Evolutionary conservation across 495 filamentous ascomycete genomes (phyloP), one percentile per base, ranked within the genome.

Genomic region (Xylaria palmicola): DNA sequence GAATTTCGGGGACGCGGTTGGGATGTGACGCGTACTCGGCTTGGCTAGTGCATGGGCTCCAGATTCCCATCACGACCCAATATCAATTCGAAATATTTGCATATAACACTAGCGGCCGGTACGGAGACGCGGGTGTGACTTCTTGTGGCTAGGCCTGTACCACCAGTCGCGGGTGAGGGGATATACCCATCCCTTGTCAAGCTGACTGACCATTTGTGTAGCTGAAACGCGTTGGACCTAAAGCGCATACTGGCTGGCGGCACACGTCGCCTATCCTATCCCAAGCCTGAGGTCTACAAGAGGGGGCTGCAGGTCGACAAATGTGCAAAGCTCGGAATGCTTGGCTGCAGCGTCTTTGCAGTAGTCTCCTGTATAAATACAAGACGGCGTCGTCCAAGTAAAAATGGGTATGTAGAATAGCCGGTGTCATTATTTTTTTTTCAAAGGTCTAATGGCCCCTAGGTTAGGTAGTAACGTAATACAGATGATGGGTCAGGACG

Each of bases 291-390:
- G 55, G 59, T 57, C 55, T 60, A 56, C 62, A 27, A 61, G 64
- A 54, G 64, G 60, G 50, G 51, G 60, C 37, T 70, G 68, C 68
- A 70, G 58, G 68, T 68, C 63, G 68, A 70, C 68, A 59, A 68
- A 70, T 70, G 50, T 55, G 68, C 67, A 59, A 64, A 66, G 58
- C 54, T 63, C 56, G 47, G 49, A 60, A 48, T n/a, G 17, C 65
- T 70, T 68, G 61, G 68, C 63, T 68, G 68, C 65, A 70, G 68
- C 60, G 64, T 68, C 65, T 20, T 59, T 70, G 68, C 68, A 70
- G 68, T 63, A 62, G 41, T 56, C 26, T 56, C 53, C 53, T 43
- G 53, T 47, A 64, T 51, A 63, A 57, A 66, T 50, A 40, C 48
- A 53, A 54, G 65, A 63, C 67, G 65, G 53, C 39, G 53, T 44